Base-by-base conservation (phyloP, 2,329 filamentous ascomycete species). In the Anisogramma anomala region DNA sequence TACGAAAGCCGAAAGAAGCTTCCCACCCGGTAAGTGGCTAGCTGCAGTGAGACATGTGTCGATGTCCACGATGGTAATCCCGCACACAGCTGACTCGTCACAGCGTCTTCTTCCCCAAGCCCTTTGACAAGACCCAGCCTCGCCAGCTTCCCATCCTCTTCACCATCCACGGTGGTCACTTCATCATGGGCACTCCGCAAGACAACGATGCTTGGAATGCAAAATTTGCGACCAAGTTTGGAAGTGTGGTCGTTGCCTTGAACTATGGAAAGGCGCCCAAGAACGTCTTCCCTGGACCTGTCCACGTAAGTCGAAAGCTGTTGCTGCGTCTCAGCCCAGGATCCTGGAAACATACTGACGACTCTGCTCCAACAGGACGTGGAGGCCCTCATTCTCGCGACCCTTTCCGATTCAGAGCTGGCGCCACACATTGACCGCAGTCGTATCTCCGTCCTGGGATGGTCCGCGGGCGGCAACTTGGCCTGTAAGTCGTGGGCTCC, bases 181-280 rank as follows among this genome's bases (percentile, higher is more conserved):
- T 42, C 11, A 42, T 42, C 34, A 42, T 42, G 40, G 40, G 40
- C 3, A 22, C 40, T 22, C 40, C 40, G 13, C 27, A 37, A n/a
- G 40, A 42, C 17, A 42, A 42, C 7, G 40, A 42, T 9, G 34
- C 40, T 15, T 42, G 40, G 40, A 42, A 42, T 11, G 40, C 40
- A 9, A 37, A 33, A 9, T 42, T 42, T 14, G 34, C 40, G 10
- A 42, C 34, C 14, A 30, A 36, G 30, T 42, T 33, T n/a, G 27
- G 28, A 9, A 19, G 34, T 8, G 25, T 27, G 7, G 40, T 42
- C 17, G 26, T 42, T n/a, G 40, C 40, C 5, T n/a, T 42, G 30
- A 38, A 42, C 20, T 42, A 42, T 14, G 31, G 26, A n/a, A 42
- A 42, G 10, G 40, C 40, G 7, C 40, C 40, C 1, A 42, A 42